Evolutionary conservation across 306 rosid genomes (phyloP).

Genomic region (Adenanthera pavonina): DNA sequence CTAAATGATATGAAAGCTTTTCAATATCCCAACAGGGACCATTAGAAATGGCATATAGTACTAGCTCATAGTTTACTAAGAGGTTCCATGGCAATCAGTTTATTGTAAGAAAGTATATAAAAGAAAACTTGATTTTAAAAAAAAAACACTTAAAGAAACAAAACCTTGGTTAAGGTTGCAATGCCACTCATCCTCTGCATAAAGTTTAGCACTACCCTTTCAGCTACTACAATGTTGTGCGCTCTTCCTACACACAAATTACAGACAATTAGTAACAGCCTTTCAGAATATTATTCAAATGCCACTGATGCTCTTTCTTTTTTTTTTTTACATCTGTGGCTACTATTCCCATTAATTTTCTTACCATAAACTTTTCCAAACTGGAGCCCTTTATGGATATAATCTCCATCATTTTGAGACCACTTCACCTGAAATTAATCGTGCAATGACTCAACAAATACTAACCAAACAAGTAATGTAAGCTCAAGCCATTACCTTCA

Average conservation of each 20-base stretch:
- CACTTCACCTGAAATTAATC: conserved; percentile 75
- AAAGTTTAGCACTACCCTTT: conserved; percentile 88
- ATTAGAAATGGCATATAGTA: conserved; percentile 17
- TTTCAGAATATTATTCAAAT: conserved; percentile 38
- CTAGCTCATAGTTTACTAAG: conserved; percentile 21
- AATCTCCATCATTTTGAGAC: conserved; percentile 84
- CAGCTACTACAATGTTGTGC: conserved; percentile 80
- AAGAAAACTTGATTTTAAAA: background rate
- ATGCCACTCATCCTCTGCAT: conserved; percentile 99
- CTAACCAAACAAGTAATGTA: conserved; percentile 32
- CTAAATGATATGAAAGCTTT: background rate
- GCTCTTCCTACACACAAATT: conserved; percentile 69
- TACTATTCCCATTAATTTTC: conserved; percentile 22
- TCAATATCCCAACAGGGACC: conserved; percentile 21
- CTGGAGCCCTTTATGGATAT: conserved; percentile 71
- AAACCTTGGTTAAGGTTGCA: conserved; percentile 89
- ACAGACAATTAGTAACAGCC: conserved; percentile 26
- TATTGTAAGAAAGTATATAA: background rate
- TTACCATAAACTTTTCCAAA: conserved; percentile 89
- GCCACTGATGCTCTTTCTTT: background rate
- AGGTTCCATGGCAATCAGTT: conserved; percentile 7
- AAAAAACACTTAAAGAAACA: conserved; percentile 19
- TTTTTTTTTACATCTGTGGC: background rate
- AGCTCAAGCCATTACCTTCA: conserved; percentile 34
- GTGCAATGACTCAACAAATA: conserved; percentile 34